A percentile compares a stretch with the other conserved stretches of the same genome.
Conservation (phyloP, 345 rosid genomes). For the Hypericum androsaemum region DNA sequence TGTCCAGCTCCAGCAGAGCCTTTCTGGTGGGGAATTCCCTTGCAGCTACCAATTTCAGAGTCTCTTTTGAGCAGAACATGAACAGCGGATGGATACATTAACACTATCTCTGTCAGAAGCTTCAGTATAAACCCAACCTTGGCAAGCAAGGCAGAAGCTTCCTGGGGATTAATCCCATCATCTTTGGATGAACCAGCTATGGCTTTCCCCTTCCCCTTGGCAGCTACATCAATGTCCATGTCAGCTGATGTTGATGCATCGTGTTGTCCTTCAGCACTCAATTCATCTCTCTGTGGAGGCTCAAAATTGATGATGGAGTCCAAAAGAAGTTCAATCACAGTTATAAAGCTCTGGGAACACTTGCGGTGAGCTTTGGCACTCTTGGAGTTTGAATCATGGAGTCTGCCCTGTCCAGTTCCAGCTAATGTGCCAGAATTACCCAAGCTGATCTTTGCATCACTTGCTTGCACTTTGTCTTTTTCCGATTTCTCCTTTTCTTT, state of each 20-base stretch:
- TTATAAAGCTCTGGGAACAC: constrained; percentile 67
- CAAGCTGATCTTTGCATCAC: constrained; percentile 53
- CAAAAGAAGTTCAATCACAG: constrained; percentile 82
- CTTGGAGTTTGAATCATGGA: constrained; percentile 50
- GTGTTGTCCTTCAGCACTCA: constrained; percentile 16
- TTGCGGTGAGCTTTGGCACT: constrained; percentile 61
- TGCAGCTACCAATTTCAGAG: constrained; percentile 51
- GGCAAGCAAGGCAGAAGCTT: constrained; percentile 69
- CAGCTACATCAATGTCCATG: constrained; percentile 88
- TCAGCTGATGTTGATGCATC: constrained; percentile 44
- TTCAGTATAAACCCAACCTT: constrained; percentile 78
- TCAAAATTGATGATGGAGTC: constrained; percentile 53
- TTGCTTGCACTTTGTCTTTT: constrained; percentile 42
- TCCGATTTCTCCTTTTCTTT: constrained; percentile 63
- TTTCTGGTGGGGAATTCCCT: constrained; percentile 40
- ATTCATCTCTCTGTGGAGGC: constrained; percentile 45
- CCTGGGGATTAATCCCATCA: constrained; percentile 40
- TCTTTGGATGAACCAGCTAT: constrained; percentile 49
- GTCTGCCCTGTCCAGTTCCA: constrained; percentile 39
- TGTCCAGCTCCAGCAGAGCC: constrained; percentile 27
- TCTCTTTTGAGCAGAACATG: constrained; percentile 76
- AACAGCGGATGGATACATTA: constrained; percentile 78
- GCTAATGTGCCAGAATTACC: constrained; percentile 27
- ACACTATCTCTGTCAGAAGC: constrained; percentile 74
- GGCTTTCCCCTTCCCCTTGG: constrained; percentile 89